Evolutionary conservation across 306 rosid species (phyloP), one percentile per base, ranked within the genome.

Genomic region (Pueraria montana): DNA sequence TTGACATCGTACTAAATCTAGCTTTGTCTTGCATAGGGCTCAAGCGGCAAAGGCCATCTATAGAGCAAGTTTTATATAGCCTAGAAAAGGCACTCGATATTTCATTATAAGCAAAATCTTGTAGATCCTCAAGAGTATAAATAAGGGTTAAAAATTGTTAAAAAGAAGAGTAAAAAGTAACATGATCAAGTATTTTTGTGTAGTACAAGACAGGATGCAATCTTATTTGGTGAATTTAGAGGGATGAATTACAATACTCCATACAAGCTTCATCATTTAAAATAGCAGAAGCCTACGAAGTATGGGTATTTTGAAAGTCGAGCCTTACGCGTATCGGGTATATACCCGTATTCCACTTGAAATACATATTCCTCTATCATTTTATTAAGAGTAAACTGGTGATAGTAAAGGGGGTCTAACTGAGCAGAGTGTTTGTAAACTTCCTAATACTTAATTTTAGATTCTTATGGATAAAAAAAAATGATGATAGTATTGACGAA

Each of bases 1-100:
- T 93, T 80, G 80, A 70, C 27, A 74, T 87, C 13, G 76, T 77
- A 56, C 82, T 91, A 72, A 87, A 86, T 68, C 82, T 93, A 50
- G 97, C 92, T 52, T 58, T 91, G 77, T 77, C 82, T 11, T 86
- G 94, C 83, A 88, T 89, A 46, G 90, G 92, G 38, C 82, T 61
- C 20, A 91, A 83, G 88, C 83, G 38, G 64, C 87, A 84, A 65
- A 86, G 95, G 30, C 95, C 94, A 14, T 85, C 89, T 59, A 91
- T 91, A 87, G 82, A 52, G 40, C 82, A 84, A 59, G 91, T 89
- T 36, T 83, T 89, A 24, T 59, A 46, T 10, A 72, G 61, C 77
- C 87, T 89, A 50, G 92, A 85, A 85, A 85, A 78, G 78, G 90
- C 91, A 71, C 82, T 87, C 0, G 59, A 87, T 23, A 74, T 70